Evolutionary conservation across 805 yeast species (phyloP).

Genomic region (Pichia membranifaciens): DNA sequence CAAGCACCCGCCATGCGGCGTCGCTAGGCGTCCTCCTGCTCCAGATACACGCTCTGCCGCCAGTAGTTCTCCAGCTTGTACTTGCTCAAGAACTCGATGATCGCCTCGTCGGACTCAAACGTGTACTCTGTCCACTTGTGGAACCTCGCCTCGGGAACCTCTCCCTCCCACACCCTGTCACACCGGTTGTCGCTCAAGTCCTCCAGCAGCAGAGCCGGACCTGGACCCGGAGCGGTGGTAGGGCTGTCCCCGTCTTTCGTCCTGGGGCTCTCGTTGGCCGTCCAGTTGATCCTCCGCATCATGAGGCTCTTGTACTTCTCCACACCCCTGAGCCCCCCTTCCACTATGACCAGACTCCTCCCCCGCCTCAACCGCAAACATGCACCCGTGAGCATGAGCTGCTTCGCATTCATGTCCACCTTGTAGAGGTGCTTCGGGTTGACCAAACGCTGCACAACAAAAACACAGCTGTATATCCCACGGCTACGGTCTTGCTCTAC

Average conservation of each 20-base stretch:
- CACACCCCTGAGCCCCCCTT: constrained; percentile 63
- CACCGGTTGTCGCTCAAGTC: constrained; percentile 43
- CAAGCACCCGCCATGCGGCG: too few relatives aligned
- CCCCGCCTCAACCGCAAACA: constrained; percentile 40
- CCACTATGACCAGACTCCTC: constrained; percentile 59
- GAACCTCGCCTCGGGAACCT: constrained; percentile 46
- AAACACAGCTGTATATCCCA: constrained; percentile 57
- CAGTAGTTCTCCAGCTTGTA: constrained; percentile 57
- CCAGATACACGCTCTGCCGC: constrained; percentile 20
- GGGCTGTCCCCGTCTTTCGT: constrained; percentile 22
- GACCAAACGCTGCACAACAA: constrained; percentile 44
- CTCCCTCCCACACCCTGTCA: constrained; percentile 66
- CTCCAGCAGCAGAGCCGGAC: constrained; percentile 15
- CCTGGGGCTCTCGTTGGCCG: constrained; percentile 34
- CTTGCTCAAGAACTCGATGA: constrained; percentile 39
- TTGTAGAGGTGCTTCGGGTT: constrained; percentile 69
- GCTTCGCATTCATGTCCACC: constrained; percentile 75
- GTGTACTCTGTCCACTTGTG: constrained; percentile 63
- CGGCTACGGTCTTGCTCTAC: constrained; percentile 27
- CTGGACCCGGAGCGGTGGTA: neutral
- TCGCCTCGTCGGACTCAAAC: constrained; percentile 45
- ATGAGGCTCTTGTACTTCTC: constrained; percentile 60
- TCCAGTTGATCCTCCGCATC: constrained; percentile 64
- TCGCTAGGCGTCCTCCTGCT: too few relatives aligned
- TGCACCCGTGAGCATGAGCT: constrained; percentile 60